Percentiles rank a stretch among this genome's conserved stretches.
These are phyloP conservation scores for Cicer chorassanicum DNA, from an alignment of 306 rosid genomes.

Conservation along the genomic window DNA sequence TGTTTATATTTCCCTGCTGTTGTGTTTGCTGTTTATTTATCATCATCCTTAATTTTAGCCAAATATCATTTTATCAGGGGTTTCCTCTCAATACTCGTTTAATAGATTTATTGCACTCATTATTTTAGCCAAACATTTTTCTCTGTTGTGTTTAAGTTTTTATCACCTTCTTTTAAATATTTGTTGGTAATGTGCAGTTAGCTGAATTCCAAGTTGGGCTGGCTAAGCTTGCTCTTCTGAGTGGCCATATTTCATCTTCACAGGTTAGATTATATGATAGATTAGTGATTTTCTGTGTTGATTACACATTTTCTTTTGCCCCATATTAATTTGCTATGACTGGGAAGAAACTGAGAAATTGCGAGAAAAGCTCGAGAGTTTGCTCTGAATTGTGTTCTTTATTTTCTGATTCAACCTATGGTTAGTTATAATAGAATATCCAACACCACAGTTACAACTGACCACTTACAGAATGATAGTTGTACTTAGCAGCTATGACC, in stretches of 20 bases:
- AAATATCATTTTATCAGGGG: slow-evolving; percentile 3
- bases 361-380: not conserved
- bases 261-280: slow-evolving; percentile 62
- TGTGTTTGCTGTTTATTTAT: slow-evolving; percentile 34
- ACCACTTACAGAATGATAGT: not conserved
- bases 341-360: not conserved
- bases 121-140: slow-evolving; percentile 19
- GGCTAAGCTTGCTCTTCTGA: slow-evolving; percentile 77
- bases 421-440: not conserved
- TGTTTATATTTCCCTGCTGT: not conserved
- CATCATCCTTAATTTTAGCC: not conserved
- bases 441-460: not conserved
- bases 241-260: slow-evolving; percentile 83
- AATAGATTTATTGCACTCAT: slow-evolving; percentile 27
- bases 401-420: slow-evolving; percentile 14
- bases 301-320: slow-evolving; percentile 39
- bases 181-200: slow-evolving; percentile 60
- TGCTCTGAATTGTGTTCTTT: slow-evolving; percentile 16
- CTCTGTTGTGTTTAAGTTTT: slow-evolving; percentile 8
- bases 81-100: slow-evolving; percentile 16
- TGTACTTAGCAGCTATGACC: slow-evolving; percentile 3
- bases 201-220: slow-evolving; percentile 96
- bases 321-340: slow-evolving; percentile 24
- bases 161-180: slow-evolving; percentile 32
- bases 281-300: slow-evolving; percentile 28